phyloP scores from a whole-genome alignment of 1,139 yeast species.

The Pichia sp. region DNA sequence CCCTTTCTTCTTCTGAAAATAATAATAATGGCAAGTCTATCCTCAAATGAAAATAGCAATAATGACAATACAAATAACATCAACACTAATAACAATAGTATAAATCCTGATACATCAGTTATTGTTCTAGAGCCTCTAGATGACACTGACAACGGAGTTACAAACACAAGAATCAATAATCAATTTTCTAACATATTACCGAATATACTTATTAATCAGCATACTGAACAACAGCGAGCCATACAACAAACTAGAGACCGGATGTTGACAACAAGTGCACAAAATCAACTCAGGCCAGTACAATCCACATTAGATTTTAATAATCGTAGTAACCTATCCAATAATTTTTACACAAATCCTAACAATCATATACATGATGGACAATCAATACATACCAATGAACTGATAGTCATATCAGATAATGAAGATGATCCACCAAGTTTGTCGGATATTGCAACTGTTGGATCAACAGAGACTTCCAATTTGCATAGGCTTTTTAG shows the following conservation, averaged over 20 bases:
- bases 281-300: not conserved
- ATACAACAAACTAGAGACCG: not conserved
- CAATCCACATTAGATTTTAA: not conserved
- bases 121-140: not conserved
- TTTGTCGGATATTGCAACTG: constrained; percentile 6
- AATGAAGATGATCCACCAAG: constrained; percentile 1
- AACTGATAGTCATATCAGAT: constrained; percentile 13
- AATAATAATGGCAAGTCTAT: not conserved
- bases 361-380: constrained; percentile 7
- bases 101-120: not conserved
- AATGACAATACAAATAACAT: too few relatives aligned
- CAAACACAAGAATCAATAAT: not conserved
- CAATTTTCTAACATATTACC: not conserved
- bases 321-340: not conserved
- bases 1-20: not conserved
- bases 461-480: constrained; percentile 3
- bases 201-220: not conserved
- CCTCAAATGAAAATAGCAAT: not conserved
- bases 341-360: constrained; percentile 7
- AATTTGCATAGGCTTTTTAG: not conserved
- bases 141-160: not conserved
- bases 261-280: not conserved
- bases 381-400: not conserved
- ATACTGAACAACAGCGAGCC: not conserved
- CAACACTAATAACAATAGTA: not conserved